A percentile compares a stretch with the other conserved stretches of the same genome.
phyloP scores from a whole-genome alignment of 2,329 filamentous ascomycete species.

The Aaosphaeria arxii region DNA sequence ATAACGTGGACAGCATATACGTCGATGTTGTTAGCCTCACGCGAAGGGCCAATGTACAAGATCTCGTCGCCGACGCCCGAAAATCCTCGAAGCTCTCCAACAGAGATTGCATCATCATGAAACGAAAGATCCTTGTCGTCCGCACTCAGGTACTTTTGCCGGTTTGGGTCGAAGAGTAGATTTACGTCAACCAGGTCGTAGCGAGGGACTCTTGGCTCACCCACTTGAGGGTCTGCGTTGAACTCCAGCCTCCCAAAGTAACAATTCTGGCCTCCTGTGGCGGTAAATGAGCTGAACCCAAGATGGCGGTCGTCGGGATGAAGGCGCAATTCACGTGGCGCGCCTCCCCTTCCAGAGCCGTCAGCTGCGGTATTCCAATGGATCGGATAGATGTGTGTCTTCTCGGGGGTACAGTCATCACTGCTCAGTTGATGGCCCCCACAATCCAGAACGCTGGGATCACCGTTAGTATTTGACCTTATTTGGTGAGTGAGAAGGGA shows the following conservation, averaged over 20 bases:
- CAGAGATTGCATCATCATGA: constrained; percentile 23
- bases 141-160: neutral
- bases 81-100: constrained; percentile 48
- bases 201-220: constrained; percentile 1
- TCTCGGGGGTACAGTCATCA: neutral
- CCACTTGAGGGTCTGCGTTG: neutral
- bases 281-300: neutral
- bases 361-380: constrained; percentile 15
- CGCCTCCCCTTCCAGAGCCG: constrained; percentile 23
- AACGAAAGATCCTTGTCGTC: constrained; percentile 14
- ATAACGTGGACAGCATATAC: constrained; percentile 41
- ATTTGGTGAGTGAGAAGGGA: neutral
- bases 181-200: neutral
- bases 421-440: constrained; percentile 22
- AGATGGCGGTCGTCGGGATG: neutral
- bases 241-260: neutral
- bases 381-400: neutral
- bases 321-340: neutral
- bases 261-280: neutral
- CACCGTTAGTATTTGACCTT: neutral
- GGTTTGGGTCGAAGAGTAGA: neutral
- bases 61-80: constrained; percentile 42
- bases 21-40: constrained; percentile 47
- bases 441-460: neutral
- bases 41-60: constrained; percentile 40